Conservation (phyloP, 257 asterid genomes). For the Ilex aquifolium region DNA sequence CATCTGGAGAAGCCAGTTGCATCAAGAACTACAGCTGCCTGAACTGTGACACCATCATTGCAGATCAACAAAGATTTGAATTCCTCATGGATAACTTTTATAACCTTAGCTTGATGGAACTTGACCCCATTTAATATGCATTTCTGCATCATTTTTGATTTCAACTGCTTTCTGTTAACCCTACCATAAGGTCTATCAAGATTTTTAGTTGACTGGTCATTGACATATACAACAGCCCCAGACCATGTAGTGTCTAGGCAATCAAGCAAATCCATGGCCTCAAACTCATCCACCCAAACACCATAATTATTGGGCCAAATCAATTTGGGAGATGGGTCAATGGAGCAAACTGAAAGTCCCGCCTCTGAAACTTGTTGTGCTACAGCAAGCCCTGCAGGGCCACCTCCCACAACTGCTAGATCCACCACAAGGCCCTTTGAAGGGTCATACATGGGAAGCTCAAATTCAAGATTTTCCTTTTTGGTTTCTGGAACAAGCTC, state of each 20-base stretch:
- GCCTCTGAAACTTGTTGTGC: constrained; percentile 98
- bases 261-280: constrained; percentile 95
- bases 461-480: constrained; percentile 90
- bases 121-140: constrained; percentile 86
- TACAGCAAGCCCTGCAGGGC: constrained; percentile 97
- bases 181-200: constrained; percentile 90
- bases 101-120: constrained; percentile 92
- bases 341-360: constrained; percentile 86
- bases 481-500: constrained; percentile 94
- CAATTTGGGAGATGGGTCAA: constrained; percentile 84
- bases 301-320: constrained; percentile 99
- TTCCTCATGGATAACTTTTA: constrained; percentile 85
- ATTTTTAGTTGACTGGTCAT: constrained; percentile 54
- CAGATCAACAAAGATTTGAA: constrained; percentile 72
- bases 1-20: constrained; percentile 93
- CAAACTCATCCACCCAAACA: constrained; percentile 99
- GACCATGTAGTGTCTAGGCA: constrained; percentile 95
- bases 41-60: constrained; percentile 78
- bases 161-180: constrained; percentile 78
- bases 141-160: constrained; percentile 95
- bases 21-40: constrained; percentile 91
- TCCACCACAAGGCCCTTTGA: constrained; percentile 65
- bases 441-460: constrained; percentile 81
- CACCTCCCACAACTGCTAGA: constrained; percentile 95
- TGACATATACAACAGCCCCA: constrained; percentile 66